These are phyloP conservation scores for Cryphonectria japonica DNA, from an alignment of 2,329 filamentous ascomycete species.

Conservation along the genomic window DNA sequence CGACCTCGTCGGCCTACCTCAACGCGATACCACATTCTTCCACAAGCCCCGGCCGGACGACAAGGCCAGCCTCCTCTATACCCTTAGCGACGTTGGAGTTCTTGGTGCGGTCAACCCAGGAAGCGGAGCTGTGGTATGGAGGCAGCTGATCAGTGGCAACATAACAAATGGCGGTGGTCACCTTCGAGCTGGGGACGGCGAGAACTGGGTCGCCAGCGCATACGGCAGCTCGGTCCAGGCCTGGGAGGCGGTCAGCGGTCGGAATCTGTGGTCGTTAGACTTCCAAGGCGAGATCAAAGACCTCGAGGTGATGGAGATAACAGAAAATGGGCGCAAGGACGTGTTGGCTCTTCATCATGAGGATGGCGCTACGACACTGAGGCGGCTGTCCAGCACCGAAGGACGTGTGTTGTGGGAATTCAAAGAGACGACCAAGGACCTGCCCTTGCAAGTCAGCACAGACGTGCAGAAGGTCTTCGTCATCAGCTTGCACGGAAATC, in stretches of 20 bases:
- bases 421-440: slow-evolving; percentile 68
- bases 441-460: slow-evolving; percentile 75
- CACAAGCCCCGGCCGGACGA: slow-evolving; percentile 81
- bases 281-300: slow-evolving; percentile 66
- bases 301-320: slow-evolving; percentile 76
- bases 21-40: slow-evolving; percentile 88
- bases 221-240: slow-evolving; percentile 71
- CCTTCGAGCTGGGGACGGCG: slow-evolving; percentile 75
- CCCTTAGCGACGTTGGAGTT: slow-evolving; percentile 80
- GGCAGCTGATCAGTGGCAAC: slow-evolving; percentile 69
- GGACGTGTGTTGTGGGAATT: slow-evolving; percentile 82
- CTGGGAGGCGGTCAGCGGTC: slow-evolving; percentile 84
- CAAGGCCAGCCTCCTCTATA: slow-evolving; percentile 88
- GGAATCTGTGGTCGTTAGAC: slow-evolving; percentile 72
- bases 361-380: slow-evolving; percentile 62
- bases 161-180: slow-evolving; percentile 52
- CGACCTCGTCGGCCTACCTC: slow-evolving; percentile 82
- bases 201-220: slow-evolving; percentile 77
- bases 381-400: slow-evolving; percentile 72
- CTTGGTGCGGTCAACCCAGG: slow-evolving; percentile 88
- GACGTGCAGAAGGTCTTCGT: slow-evolving; percentile 74
- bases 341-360: slow-evolving; percentile 69
- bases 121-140: slow-evolving; percentile 83
- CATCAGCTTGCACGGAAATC: slow-evolving; percentile 71
- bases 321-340: slow-evolving; percentile 67